A percentile compares a stretch with the other conserved stretches of the same genome.
phyloP scores from a whole-genome alignment of 257 asterid species.

The Dorcoceras hygrometricum region DNA sequence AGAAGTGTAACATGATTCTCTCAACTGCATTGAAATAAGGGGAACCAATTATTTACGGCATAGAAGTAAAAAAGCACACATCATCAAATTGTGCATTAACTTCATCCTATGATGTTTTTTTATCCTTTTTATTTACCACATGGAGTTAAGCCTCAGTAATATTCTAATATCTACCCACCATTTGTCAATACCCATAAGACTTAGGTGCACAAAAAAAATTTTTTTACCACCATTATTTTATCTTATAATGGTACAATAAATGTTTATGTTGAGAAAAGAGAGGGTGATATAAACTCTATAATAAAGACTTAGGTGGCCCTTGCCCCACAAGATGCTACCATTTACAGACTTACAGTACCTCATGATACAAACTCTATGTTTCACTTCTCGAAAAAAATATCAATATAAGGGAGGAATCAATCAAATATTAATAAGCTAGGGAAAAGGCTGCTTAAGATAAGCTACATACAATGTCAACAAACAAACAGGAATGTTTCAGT shows the following conservation, averaged over 20 bases:
- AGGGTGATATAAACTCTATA: too few species aligned
- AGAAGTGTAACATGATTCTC: constrained; percentile 16
- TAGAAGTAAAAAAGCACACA: constrained; percentile 2
- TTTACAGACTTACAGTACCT: background rate
- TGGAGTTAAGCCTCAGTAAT: background rate
- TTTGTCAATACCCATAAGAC: background rate
- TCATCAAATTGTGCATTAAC: constrained; percentile 7
- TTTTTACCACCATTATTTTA: background rate
- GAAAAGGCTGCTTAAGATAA: constrained; percentile 17
- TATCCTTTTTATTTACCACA: too few species aligned
- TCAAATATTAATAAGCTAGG: constrained; percentile 16
- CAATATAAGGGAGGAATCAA: constrained; percentile 3
- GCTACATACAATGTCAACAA: background rate
- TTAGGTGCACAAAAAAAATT: background rate
- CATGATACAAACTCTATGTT: background rate
- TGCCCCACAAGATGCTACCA: background rate
- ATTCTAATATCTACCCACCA: background rate
- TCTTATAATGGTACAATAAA: background rate
- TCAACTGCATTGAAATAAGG: constrained; percentile 7
- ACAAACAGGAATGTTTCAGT: background rate
- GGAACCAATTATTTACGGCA: constrained; percentile 5
- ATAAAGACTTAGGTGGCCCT: background rate
- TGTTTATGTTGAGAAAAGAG: background rate
- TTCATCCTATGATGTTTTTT: constrained; percentile 6
- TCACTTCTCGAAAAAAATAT: background rate